Conservation (phyloP, 2,329 filamentous ascomycete species). For the Tolypocladium sp. region DNA sequence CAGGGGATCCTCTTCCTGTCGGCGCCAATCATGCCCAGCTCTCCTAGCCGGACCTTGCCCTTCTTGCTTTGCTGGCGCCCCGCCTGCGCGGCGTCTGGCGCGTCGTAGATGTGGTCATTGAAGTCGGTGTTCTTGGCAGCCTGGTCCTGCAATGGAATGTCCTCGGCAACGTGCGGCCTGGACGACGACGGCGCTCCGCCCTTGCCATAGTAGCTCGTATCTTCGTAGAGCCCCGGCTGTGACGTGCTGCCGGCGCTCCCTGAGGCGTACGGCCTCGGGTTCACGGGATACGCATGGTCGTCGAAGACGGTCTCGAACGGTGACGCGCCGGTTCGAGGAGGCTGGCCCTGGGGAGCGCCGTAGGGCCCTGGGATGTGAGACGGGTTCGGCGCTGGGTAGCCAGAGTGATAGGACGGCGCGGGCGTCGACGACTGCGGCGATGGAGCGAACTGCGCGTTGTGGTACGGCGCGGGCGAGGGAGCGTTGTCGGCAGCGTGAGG, state of each 20-base stretch:
- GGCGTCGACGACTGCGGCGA: constrained; percentile 27
- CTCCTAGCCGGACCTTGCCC: constrained; percentile 43
- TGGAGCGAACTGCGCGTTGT: constrained; percentile 28
- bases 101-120: constrained; percentile 56
- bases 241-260: constrained; percentile 30
- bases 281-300: constrained; percentile 55
- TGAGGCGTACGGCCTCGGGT: constrained; percentile 24
- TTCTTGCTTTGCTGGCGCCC: constrained; percentile 21
- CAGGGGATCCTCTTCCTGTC: constrained; percentile 57
- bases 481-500: constrained; percentile 5
- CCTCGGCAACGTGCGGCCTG: constrained; percentile 35
- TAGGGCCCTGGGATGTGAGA: constrained; percentile 9
- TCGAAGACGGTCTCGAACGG: constrained; percentile 61
- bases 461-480: constrained; percentile 30
- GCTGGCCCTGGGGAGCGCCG: constrained; percentile 22
- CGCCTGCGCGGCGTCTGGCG: constrained; percentile 23
- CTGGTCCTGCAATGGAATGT: constrained; percentile 49
- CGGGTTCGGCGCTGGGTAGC: constrained; percentile 6
- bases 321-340: constrained; percentile 29
- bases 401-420: constrained; percentile 25
- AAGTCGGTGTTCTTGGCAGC: constrained; percentile 30
- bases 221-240: constrained; percentile 30
- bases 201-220: constrained; percentile 49
- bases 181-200: constrained; percentile 20
- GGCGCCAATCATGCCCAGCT: constrained; percentile 50